These are phyloP conservation scores for Cordia subcordata DNA, from an alignment of 257 asterid species.

Conservation along the genomic window DNA sequence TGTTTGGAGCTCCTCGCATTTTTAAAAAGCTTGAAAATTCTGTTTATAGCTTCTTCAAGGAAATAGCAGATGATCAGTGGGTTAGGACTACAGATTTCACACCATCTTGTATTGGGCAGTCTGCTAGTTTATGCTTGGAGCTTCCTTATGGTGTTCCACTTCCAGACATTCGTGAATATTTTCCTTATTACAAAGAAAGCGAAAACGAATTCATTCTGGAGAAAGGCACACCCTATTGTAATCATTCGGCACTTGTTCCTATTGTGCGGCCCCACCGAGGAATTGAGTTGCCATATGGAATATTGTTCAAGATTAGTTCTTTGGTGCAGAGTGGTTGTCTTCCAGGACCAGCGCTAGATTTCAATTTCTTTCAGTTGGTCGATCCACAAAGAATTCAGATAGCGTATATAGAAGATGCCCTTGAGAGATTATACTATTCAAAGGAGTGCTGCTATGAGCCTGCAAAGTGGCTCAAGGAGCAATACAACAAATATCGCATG, in stretches of 20 bases:
- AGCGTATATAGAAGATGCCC: conserved; percentile 59
- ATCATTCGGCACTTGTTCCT: conserved; percentile 53
- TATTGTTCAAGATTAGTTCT: conserved; percentile 57
- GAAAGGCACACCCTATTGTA: conserved; percentile 41
- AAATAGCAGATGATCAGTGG: conserved; percentile 76
- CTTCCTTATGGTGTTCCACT: conserved; percentile 45
- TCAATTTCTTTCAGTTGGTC: conserved; percentile 40
- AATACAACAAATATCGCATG: conserved; percentile 34
- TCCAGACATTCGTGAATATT: conserved; percentile 55
- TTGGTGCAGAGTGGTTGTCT: conserved; percentile 82
- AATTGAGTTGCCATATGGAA: conserved; percentile 40
- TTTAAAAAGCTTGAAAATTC: conserved; percentile 42
- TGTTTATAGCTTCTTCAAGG: conserved; percentile 27
- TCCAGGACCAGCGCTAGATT: conserved; percentile 61
- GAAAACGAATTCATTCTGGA: conserved; percentile 31
- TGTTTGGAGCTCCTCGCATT: conserved; percentile 79
- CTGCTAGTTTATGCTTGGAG: conserved; percentile 76
- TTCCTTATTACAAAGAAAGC: conserved; percentile 49
- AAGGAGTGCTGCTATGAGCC: conserved; percentile 92
- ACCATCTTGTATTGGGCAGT: conserved; percentile 59
- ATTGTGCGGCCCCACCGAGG: conserved; percentile 50
- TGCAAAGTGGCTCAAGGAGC: conserved; percentile 52
- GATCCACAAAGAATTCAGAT: conserved; percentile 34
- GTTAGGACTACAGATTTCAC: conserved; percentile 83
- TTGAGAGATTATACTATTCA: conserved; percentile 47